phyloP scores from a whole-genome alignment of 169 alveolate genomes.

The Besnoitia besnoiti region DNA sequence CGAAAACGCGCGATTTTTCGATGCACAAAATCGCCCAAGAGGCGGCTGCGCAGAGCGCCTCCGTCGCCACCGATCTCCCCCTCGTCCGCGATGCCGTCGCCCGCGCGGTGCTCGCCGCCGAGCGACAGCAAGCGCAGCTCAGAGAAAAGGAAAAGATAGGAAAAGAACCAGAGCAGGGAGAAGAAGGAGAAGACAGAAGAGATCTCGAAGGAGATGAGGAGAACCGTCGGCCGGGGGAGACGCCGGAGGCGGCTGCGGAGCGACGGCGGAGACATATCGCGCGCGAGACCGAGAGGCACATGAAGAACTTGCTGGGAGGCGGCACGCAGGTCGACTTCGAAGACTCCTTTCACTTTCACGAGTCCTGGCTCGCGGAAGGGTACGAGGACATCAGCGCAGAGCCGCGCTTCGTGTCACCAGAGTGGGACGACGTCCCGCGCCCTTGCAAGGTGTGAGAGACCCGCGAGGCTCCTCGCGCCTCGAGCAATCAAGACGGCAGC shows the following conservation, averaged over 20 bases:
- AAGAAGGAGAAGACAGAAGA: not conserved
- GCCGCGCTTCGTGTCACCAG: not conserved
- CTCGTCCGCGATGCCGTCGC: not conserved
- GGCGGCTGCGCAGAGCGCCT: not conserved
- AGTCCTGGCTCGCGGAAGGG: not conserved
- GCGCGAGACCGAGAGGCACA: not conserved
- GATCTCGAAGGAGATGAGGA: not conserved
- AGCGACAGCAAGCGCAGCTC: not conserved
- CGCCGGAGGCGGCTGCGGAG: not conserved
- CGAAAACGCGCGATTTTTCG: not conserved
- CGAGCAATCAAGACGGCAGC: not conserved
- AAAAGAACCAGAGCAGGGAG: not conserved
- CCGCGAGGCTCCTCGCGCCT: too few species aligned
- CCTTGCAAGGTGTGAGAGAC: not conserved
- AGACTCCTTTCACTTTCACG: not conserved
- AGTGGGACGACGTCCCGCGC: not conserved
- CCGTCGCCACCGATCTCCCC: not conserved
- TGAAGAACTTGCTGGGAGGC: not conserved
- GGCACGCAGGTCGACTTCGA: not conserved
- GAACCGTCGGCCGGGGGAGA: not conserved
- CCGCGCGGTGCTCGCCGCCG: not conserved
- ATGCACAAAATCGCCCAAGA: not conserved
- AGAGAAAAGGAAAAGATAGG: not conserved
- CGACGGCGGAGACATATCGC: not conserved
- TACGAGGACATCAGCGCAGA: conserved; percentile 29